Conservation (phyloP, 371 early-diverging fungal genomes). For the Zopfochytrium polystomum region DNA sequence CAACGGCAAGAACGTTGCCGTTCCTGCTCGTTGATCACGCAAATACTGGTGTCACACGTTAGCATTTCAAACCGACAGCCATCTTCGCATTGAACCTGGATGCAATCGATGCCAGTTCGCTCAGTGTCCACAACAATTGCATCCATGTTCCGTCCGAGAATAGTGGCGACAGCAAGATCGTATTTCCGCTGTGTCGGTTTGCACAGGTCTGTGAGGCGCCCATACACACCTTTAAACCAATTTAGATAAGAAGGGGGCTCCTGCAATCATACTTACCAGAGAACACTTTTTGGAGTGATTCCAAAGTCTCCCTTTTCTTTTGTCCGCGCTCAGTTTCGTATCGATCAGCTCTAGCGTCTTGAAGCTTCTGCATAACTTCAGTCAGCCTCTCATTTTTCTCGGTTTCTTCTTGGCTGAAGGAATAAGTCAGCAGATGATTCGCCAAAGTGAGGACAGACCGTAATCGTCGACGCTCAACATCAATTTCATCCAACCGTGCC, state of each 20-base stretch:
- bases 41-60: conserved; percentile 56
- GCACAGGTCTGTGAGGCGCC: conserved; percentile 87
- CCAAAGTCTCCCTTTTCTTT: conserved; percentile 70
- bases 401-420: conserved; percentile 54
- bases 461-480: conserved; percentile 45
- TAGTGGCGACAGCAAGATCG: conserved; percentile 73
- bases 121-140: conserved; percentile 60
- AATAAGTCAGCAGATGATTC: background rate
- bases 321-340: conserved; percentile 78
- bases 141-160: conserved; percentile 56
- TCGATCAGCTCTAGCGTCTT: conserved; percentile 77
- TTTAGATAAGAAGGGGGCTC: background rate
- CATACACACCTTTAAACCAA: conserved; percentile 71
- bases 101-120: conserved; percentile 58
- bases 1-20: conserved; percentile 93
- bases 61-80: background rate
- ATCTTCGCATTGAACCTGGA: conserved; percentile 35
- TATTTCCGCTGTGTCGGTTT: conserved; percentile 91
- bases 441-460: conserved; percentile 26
- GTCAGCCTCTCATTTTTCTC: conserved; percentile 81
- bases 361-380: conserved; percentile 65
- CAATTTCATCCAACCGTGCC: conserved; percentile 44
- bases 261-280: conserved; percentile 33
- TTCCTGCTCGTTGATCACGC: conserved; percentile 88
- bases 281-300: conserved; percentile 78